Evolutionary conservation across 2,329 filamentous ascomycete species (phyloP), one percentile per base, ranked within the genome.

Genomic region (Fusarium sp.): DNA sequence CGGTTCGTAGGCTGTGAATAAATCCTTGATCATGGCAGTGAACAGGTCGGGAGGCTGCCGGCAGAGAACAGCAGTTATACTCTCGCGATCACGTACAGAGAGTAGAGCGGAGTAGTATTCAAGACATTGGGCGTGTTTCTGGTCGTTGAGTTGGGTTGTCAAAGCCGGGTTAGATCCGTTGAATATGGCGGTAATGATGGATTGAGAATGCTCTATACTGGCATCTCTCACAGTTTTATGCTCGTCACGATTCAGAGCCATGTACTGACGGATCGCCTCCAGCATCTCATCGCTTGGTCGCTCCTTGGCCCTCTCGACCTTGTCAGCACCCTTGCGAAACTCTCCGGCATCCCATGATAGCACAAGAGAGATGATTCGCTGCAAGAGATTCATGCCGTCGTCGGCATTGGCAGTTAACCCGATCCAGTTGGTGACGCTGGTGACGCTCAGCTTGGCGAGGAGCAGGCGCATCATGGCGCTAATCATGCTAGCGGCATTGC

Each of bases 401-500:
- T 92, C 86, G 1, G 88, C 84, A 42, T 85, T 86, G 42, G 84
- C 83, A 0, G 88, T 93, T 35, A 92, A 72, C 0, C 91, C 90
- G 10, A 93, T 82, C 88, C 89, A 94, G 71, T 93, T 93, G 5
- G 91, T 92, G 46, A 94, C 76, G 8, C 86, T 86, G 2, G 86
- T 87, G 5, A 94, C 80, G 63, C 89, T 90, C 53, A 93, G 78
- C 75, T 95, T 95, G n/a, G 90, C 87, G 13, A 95, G 80, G 14
- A 93, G 80, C 14, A 94, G 77, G 49, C 81, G 84, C 72, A 91
- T 82, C 82, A 94, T 88, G 54, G 83, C 90, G 68, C 84, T 90
- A 52, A 94, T 88, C 91, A 95, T 93, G 17, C 87, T 90, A 1
- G 90, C 90, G 0, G 90, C 90, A 71, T 94, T 95, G 6, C 91